phyloP scores from a whole-genome alignment of 208 protist genomes.

The Leishmania tropica region DNA sequence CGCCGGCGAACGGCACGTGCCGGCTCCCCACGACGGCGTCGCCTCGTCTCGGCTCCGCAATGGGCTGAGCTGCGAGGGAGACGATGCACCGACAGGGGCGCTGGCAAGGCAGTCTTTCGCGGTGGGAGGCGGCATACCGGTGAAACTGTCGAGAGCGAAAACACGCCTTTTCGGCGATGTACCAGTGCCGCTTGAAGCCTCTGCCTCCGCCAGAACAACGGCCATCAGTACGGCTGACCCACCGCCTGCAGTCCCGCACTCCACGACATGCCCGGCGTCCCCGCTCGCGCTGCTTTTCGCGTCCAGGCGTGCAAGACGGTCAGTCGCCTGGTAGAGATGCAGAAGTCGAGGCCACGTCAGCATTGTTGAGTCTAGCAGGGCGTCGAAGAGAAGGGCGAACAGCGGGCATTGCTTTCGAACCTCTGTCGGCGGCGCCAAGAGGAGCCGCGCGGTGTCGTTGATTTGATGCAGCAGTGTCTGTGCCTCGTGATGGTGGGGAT shows the following conservation, averaged over 20 bases:
- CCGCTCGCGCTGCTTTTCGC: not conserved
- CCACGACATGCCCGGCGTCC: slow-evolving; percentile 51
- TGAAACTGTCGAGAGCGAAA: slow-evolving; percentile 75
- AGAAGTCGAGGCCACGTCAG: slow-evolving; percentile 77
- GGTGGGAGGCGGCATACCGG: slow-evolving; percentile 69
- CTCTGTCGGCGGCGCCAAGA: slow-evolving; percentile 50
- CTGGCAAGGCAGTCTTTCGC: slow-evolving; percentile 28
- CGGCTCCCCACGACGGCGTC: slow-evolving; percentile 57
- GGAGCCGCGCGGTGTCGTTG: slow-evolving; percentile 38
- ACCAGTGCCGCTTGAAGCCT: not conserved
- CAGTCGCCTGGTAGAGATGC: slow-evolving; percentile 43
- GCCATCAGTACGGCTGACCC: slow-evolving; percentile 72
- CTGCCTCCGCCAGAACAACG: slow-evolving; percentile 41
- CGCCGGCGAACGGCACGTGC: slow-evolving; percentile 56
- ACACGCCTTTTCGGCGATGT: slow-evolving; percentile 29
- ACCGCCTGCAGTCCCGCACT: slow-evolving; percentile 78
- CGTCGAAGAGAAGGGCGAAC: slow-evolving; percentile 75
- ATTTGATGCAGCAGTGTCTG: slow-evolving; percentile 52
- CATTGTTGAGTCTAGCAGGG: slow-evolving; percentile 79
- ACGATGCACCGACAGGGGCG: not conserved
- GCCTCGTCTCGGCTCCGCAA: slow-evolving; percentile 1
- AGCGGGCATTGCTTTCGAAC: slow-evolving; percentile 50
- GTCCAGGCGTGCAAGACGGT: slow-evolving; percentile 21
- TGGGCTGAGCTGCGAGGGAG: not conserved
- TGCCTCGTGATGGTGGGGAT: slow-evolving; percentile 38